These are phyloP conservation scores for Collybiopsis luxurians DNA, from an alignment of 768 basidiomycete species.

Conservation along the genomic window DNA sequence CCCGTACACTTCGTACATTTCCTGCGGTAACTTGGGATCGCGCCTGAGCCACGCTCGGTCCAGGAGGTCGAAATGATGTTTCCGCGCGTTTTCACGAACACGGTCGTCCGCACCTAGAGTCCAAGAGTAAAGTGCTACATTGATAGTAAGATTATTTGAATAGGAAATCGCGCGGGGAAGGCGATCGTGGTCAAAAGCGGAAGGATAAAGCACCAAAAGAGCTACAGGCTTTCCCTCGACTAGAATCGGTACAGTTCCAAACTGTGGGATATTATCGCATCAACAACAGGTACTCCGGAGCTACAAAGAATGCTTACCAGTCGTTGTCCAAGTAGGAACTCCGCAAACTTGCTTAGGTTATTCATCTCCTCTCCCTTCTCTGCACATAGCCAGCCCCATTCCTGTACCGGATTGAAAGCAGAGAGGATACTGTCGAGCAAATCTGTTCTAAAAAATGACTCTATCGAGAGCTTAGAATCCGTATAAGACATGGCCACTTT, in stretches of 20 bases:
- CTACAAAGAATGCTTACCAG: neutral
- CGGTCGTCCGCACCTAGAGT: neutral
- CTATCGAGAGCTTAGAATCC: neutral
- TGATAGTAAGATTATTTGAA: neutral
- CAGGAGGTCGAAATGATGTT: neutral
- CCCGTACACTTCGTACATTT: neutral
- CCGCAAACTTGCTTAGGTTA: neutral
- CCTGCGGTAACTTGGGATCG: neutral
- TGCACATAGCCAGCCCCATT: neutral
- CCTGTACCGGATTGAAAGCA: slow-evolving; percentile 2
- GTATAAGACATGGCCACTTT: slow-evolving; percentile 5
- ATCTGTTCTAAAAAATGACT: neutral
- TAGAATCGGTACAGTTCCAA: neutral
- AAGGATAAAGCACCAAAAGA: neutral
- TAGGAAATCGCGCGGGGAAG: neutral
- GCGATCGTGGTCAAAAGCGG: neutral
- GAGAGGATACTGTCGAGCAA: neutral
- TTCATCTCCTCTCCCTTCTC: neutral
- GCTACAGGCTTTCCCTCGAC: neutral
- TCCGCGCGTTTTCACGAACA: neutral
- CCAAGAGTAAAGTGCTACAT: neutral
- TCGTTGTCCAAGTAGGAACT: neutral
- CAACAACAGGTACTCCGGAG: neutral
- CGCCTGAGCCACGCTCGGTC: neutral
- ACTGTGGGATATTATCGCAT: neutral